These are phyloP conservation scores for Aspergillus sp. DNA, from an alignment of 2,329 filamentous ascomycete species.

Conservation along the genomic window DNA sequence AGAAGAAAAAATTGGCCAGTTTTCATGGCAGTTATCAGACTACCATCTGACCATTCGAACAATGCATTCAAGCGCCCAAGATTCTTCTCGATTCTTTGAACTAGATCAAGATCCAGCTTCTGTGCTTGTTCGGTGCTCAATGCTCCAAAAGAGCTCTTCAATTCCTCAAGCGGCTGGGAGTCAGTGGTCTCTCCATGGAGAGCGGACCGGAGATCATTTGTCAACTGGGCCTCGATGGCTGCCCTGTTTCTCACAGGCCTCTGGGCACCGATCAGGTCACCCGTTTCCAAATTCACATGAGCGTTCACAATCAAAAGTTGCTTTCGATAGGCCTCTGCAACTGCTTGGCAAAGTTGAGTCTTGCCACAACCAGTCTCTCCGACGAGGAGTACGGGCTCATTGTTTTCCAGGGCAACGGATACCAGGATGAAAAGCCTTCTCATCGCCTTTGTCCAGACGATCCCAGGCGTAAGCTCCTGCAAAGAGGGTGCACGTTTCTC, in stretches of 20 bases:
- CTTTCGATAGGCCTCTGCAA: conserved; percentile 76
- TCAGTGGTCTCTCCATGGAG: conserved; percentile 32
- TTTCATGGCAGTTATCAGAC: conserved; percentile 90
- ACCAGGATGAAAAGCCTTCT: conserved; percentile 85
- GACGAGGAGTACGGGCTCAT: conserved; percentile 90
- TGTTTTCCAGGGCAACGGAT: conserved; percentile 79
- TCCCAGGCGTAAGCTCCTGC: conserved; percentile 36
- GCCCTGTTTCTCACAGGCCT: conserved; percentile 83
- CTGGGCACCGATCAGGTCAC: conserved; percentile 94
- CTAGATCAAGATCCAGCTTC: conserved; percentile 49
- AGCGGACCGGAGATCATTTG: conserved; percentile 56
- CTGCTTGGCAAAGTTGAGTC: conserved; percentile 90
- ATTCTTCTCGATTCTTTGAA: conserved; percentile 44
- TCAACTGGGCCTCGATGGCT: conserved; percentile 65
- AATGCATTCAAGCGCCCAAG: conserved; percentile 72
- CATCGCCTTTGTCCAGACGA: conserved; percentile 97
- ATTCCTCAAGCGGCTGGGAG: conserved; percentile 50
- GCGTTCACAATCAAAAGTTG: conserved; percentile 89
- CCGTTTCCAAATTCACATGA: conserved; percentile 97
- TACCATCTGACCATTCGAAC: conserved; percentile 96
- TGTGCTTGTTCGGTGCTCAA: conserved; percentile 48
- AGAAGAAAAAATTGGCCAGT: conserved; percentile 86
- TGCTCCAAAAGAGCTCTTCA: conserved; percentile 60
- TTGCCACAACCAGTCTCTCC: conserved; percentile 98
- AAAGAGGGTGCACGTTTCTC: conserved; percentile 55